phyloP scores from a whole-genome alignment of 257 asterid genomes.

The Marsdenia floribunda region DNA sequence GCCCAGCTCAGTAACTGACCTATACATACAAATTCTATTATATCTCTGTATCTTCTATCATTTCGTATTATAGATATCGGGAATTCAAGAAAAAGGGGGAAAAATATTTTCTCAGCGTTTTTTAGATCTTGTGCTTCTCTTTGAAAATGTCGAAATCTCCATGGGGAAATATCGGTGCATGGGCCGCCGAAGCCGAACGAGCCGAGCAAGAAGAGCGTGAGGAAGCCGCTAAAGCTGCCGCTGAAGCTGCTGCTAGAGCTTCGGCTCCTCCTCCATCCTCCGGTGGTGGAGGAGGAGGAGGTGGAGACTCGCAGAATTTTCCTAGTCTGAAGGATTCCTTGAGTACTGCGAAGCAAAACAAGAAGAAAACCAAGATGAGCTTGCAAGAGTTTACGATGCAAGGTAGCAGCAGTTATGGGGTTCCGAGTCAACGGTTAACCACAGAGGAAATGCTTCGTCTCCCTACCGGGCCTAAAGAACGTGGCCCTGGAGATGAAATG shows the following conservation, averaged over 20 bases:
- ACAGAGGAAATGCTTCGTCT: conserved; percentile 69
- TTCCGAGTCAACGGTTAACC: conserved; percentile 43
- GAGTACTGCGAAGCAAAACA: conserved; percentile 54
- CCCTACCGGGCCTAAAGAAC: conserved; percentile 91
- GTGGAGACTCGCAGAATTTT: conserved; percentile 29
- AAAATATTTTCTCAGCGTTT: not conserved
- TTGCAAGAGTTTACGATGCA: conserved; percentile 66
- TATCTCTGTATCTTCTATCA: not conserved
- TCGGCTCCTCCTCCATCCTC: conserved; percentile 28
- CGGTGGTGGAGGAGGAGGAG: conserved; percentile 10
- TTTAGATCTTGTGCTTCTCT: conserved; percentile 21
- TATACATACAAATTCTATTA: not conserved
- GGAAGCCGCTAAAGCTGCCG: conserved; percentile 51
- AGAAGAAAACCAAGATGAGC: conserved; percentile 79
- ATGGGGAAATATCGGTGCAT: conserved; percentile 84
- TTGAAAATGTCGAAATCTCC: conserved; percentile 79
- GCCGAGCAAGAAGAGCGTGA: conserved; percentile 80
- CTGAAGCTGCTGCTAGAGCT: conserved; percentile 33
- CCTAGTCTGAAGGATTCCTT: conserved; percentile 72
- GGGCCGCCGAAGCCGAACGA: conserved; percentile 97
- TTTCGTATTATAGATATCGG: not conserved
- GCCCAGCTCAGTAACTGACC: conserved; percentile 16
- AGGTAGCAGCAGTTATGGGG: conserved; percentile 24
- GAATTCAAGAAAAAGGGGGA: not conserved
- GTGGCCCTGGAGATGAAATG: conserved; percentile 64